Base-by-base conservation (phyloP, 2,329 filamentous ascomycete species). In the Beauveria medogensis region DNA sequence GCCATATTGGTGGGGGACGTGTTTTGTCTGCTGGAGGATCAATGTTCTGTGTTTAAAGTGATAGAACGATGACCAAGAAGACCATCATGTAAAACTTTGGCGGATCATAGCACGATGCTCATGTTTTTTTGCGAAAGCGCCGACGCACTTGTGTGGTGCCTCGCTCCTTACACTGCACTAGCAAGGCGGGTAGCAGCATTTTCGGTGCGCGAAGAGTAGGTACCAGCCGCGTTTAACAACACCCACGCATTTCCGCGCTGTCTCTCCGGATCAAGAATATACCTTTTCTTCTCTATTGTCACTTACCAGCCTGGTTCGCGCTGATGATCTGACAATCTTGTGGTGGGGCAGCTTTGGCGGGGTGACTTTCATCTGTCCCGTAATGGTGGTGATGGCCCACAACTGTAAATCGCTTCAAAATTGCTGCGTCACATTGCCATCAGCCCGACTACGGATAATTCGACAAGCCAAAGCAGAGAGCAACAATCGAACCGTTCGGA, bases 331-430 rank as follows among this genome's bases (percentile, higher is more conserved):
- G 34, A 16, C 34, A 26, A 16, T 7, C 9, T 26, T 14, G 10
- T 46, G 54, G 41, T 41, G 54, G 54, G 41, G 54, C 54, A 40
- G 46, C 24, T 55, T 34, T 52, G 41, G 50, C 41, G 58, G 50
- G 50, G 58, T 55, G 51, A 60, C 44, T 52, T 59, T 14, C 47
- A 52, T 41, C 10, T 41, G 22, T 54, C n/a, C 20, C 20, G n/a
- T 28, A 50, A 18, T 30, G 12, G 44, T 24, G 26, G 18, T 24
- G 12, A 43, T 26, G 51, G 44, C 51, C 58, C 58, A 60, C 58
- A 60, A 41, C 30, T 50, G 30, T 28, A 54, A 60, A 60, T 55
- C 43, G 58, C 47, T 54, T 30, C 58, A 55, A 60, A 60, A 55
- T 60, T 60, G 51, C 30, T 60, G 28, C 50, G 44, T 34, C 26